A percentile compares a stretch with the other conserved stretches of the same genome.
Conservation (phyloP, 2,329 filamentous ascomycete species). For the Scedosporium aurantiacum region DNA sequence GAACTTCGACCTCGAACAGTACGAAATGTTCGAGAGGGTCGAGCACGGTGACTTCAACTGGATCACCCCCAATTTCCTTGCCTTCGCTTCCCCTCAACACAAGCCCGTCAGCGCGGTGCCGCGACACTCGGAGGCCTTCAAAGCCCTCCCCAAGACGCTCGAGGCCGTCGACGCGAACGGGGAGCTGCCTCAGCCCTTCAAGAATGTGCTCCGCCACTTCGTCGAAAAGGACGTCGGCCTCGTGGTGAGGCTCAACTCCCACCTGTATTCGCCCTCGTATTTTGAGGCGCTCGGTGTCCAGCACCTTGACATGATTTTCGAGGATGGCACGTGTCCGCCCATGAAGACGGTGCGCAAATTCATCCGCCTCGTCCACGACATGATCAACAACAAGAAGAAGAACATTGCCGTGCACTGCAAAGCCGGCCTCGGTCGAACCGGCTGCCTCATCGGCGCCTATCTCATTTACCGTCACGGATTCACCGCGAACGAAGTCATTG, state of each 20-base stretch:
- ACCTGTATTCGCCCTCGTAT: conserved; percentile 92
- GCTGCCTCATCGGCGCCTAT: conserved; percentile 93
- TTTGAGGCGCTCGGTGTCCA: conserved; percentile 92
- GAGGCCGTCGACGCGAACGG: conserved; percentile 59
- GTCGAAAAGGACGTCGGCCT: conserved; percentile 78
- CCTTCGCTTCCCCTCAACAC: conserved; percentile 90
- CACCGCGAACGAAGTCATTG: conserved; percentile 93
- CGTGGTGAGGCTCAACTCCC: conserved; percentile 89
- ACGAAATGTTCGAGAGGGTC: conserved; percentile 88
- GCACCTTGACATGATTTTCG: conserved; percentile 98
- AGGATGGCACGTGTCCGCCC: conserved; percentile 91
- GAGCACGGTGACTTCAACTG: conserved; percentile 99
- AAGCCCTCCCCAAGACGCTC: conserved; percentile 63
- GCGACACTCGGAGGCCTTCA: conserved; percentile 61
- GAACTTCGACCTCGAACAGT: conserved; percentile 93
- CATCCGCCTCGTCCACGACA: conserved; percentile 87
- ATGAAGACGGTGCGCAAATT: conserved; percentile 86
- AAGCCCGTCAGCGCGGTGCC: conserved; percentile 63
- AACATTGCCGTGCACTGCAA: conserved; percentile 98
- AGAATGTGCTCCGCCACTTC: conserved; percentile 90
- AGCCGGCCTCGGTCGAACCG: conserved; percentile 87
- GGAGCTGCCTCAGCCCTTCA: conserved; percentile 74
- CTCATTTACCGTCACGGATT: conserved; percentile 96
- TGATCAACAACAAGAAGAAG: conserved; percentile 82
- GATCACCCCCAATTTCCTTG: conserved; percentile 89